Evolutionary conservation across 352 stramenopile genomes (phyloP), one percentile per base, ranked within the genome.

Genomic region (Phytophthora macrochlamydospora): DNA sequence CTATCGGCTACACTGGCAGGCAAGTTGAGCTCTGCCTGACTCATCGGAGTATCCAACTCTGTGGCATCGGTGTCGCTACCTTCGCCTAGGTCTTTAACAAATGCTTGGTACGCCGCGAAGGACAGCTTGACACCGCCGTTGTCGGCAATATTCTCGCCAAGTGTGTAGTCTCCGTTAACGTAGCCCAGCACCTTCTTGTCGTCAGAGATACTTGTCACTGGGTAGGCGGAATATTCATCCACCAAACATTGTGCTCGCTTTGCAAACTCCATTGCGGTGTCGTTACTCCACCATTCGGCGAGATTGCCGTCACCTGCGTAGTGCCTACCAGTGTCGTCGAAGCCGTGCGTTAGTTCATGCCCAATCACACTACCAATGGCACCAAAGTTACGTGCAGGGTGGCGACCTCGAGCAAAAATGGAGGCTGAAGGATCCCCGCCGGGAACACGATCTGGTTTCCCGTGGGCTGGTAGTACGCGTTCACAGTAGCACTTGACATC

Each of bases 261-360:
- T 2, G 67, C 55, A 52, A 97, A 99, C 48, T 95, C 81, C 7
- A 67, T 62, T 12, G 75, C 77, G 30, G 97, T 97, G 38, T 83
- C 77, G 30, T 90, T 73, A 28, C 84, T 97, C 94, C 96, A 98
- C 95, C 95, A 99, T 70, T 98, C 83, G 0, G 90, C 71, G 55
- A 98, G 81, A 50, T 98, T 98, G 8, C 96, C 96, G 33, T 91
- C 67, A 48, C 73, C 91, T 53, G 91, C 83, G 55, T 90, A 98
- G 60, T 97, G 96, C 38, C 90, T 77, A 4, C 95, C 96, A 33
- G 95, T 87, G 50, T 97, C 89, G 63, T 99, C 96, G 70, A 98
- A 99, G 4, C 94, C 95, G 66, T 99, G 96, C 2, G 93, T 99
- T 73, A 99, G 94, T 70, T 98, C 96, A 64, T 99, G 95, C 4